Base-by-base conservation (phyloP, 805 yeast genomes). In the Yamadazyma scolyti region DNA sequence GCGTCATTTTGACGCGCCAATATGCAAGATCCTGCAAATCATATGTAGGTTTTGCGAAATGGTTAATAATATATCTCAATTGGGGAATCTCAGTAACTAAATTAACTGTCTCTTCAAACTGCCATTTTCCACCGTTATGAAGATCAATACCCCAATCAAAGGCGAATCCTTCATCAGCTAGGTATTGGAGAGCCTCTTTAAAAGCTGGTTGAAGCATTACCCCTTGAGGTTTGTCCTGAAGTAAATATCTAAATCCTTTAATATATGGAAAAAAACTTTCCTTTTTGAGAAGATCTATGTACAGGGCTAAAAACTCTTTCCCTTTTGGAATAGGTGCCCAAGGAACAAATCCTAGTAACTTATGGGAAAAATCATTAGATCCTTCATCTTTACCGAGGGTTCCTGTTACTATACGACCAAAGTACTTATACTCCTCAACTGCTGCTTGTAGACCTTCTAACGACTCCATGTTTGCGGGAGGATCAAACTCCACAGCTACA, bases 61-160 rank as follows among this genome's bases (percentile, higher is more conserved):
- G 75, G 40, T 69, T 63, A 17, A 68, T 47, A 16, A 69, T 52
- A 32, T 50, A 58, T 5, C 46, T 51, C 10, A 61, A 47, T 13
- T 47, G 39, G 5, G 52, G 47, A 1, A 60, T 53, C 8, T 50
- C 35, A 6, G 35, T 12, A 16, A 62, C 43, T 26, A 65, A 39
- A 12, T 44, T 27, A 4, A 37, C 30, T 9, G 65, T 52, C 36
- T 69, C 73, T 19, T 56, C 55, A 11, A 62, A 48, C 40, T 69
- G 75, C 58, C 64, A 54, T 4, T 52, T 16, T 0, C 73, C 73
- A 4, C 58, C 54, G 13, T 46, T 36, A 21, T 44, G 37, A 24
- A 63, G 35, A 43, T 68, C 71, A 25, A 69, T 57, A 6, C 74
- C 73, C 25, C 68, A 46, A 25, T 69, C 75, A 36, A 67, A 69